Conservation (phyloP, 2,329 filamentous ascomycete species). For the Daldinia eschscholtzii region DNA sequence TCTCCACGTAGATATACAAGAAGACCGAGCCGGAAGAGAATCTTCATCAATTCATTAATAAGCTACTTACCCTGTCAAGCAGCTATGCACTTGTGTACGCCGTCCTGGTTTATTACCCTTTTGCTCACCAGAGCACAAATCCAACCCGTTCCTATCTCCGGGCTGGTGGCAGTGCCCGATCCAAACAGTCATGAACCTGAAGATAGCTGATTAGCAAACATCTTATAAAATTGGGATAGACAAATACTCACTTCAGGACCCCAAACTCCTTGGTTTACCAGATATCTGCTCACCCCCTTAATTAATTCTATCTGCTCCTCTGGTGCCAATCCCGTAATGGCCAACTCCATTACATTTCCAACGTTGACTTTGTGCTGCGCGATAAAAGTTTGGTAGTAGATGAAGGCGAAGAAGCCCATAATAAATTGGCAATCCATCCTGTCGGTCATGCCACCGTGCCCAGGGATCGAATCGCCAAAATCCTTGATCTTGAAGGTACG, state of each 20-base stretch:
- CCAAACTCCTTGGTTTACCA: slow-evolving; percentile 72
- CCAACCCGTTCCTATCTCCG: slow-evolving; percentile 43
- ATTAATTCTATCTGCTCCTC: slow-evolving; percentile 92
- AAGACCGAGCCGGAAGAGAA: slow-evolving; percentile 17
- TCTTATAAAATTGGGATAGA: too few species aligned
- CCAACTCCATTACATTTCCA: slow-evolving; percentile 88
- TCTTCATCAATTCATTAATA: slow-evolving; percentile 42
- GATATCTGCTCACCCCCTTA: slow-evolving; percentile 72
- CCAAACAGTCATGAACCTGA: slow-evolving; percentile 54
- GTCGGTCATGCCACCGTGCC: slow-evolving; percentile 97
- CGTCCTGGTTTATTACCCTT: slow-evolving; percentile 17
- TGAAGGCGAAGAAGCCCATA: slow-evolving; percentile 98
- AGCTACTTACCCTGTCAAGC: slow-evolving; percentile 31
- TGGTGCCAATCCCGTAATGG: slow-evolving; percentile 86
- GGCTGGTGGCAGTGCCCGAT: slow-evolving; percentile 50
- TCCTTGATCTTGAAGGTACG: slow-evolving; percentile 99
- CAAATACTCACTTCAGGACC: slow-evolving; percentile 54
- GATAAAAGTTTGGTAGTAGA: slow-evolving; percentile 99
- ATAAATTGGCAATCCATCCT: slow-evolving; percentile 99
- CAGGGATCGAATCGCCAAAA: slow-evolving; percentile 97
- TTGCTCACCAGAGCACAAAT: slow-evolving; percentile 20
- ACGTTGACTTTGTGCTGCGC: slow-evolving; percentile 87
- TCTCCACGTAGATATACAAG: slow-evolving; percentile 14
- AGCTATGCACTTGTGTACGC: slow-evolving; percentile 32
- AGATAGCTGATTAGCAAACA: slow-evolving; percentile 4